Percentiles rank a stretch among this genome's conserved stretches.
Conservation (phyloP, 768 basidiomycete species). For the Hydnomerulius pinastri region DNA sequence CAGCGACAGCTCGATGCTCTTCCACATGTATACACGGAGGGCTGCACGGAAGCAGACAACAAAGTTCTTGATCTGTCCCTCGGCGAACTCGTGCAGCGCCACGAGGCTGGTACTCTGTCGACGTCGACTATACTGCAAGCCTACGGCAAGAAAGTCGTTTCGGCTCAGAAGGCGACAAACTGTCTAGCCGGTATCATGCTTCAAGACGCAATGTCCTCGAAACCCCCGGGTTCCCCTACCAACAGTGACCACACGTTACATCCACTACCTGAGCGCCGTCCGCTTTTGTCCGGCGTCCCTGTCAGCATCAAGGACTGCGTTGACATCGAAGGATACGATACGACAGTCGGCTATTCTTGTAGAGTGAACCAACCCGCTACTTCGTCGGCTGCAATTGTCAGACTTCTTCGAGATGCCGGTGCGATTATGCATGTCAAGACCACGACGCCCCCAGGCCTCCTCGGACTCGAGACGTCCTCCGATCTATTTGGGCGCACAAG, state of each 20-base stretch:
- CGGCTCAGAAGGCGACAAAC: conserved; percentile 46
- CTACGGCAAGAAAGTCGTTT: conserved; percentile 42
- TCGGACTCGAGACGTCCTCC: conserved; percentile 43
- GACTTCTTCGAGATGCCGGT: conserved; percentile 43
- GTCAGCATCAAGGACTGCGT: conserved; percentile 52
- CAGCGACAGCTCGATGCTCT: conserved; percentile 29
- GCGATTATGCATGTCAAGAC: conserved; percentile 45
- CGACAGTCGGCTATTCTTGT: conserved; percentile 45
- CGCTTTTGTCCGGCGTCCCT: conserved; percentile 46
- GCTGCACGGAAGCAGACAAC: conserved; percentile 37
- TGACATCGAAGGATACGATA: conserved; percentile 47
- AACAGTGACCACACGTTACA: conserved; percentile 2
- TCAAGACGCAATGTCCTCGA: conserved; percentile 24
- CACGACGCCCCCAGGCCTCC: conserved; percentile 43
- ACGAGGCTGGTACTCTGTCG: conserved; percentile 28
- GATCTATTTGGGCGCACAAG: conserved; percentile 48
- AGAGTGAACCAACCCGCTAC: conserved; percentile 36
- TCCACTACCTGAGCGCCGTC: conserved; percentile 1
- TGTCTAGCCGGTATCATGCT: conserved; percentile 51
- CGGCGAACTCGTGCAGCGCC: conserved; percentile 36
- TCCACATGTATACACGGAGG: conserved; percentile 28
- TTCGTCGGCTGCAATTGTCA: conserved; percentile 39
- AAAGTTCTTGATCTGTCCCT: conserved; percentile 39
- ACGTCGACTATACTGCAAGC: conserved; percentile 36
- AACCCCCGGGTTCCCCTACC: conserved; percentile 10